Conservation (phyloP, 768 basidiomycete species). For the Russula foetens region DNA sequence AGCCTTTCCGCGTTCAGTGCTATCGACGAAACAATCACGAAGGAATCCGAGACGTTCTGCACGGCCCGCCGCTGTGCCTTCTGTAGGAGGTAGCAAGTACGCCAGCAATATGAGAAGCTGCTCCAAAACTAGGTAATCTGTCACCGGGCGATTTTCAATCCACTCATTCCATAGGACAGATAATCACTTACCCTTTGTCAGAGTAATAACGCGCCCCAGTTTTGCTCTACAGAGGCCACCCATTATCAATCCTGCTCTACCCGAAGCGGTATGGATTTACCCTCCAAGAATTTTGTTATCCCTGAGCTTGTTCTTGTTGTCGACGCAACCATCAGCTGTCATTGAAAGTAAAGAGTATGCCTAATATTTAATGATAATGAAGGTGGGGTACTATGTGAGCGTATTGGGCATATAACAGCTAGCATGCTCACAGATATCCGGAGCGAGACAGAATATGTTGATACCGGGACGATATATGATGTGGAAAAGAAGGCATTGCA, state of each 20-base stretch:
- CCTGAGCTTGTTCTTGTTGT: conserved; percentile 17
- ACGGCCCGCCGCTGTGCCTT: background rate
- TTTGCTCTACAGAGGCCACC: background rate
- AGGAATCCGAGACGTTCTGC: conserved; percentile 12
- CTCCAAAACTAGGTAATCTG: conserved; percentile 18
- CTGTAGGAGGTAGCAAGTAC: conserved; percentile 12
- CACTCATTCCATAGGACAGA: background rate
- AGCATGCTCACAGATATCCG: conserved; percentile 13
- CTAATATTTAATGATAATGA: background rate
- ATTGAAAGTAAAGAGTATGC: conserved; percentile 14
- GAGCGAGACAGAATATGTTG: conserved; percentile 6
- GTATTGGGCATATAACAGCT: background rate
- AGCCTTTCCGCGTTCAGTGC: conserved; percentile 3
- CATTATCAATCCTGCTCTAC: background rate
- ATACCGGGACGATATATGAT: background rate
- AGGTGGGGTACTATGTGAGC: background rate
- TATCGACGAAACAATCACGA: conserved; percentile 12
- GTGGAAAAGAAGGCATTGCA: conserved; percentile 15
- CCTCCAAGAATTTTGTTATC: conserved; percentile 12
- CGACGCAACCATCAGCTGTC: conserved; percentile 14
- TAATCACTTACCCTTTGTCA: conserved; percentile 8
- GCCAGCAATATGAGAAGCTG: conserved; percentile 17
- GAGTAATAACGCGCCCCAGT: conserved; percentile 7
- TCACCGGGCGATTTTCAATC: background rate
- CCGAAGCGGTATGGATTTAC: background rate